Conservation (phyloP, 345 rosid species). For the Turritis glabra region DNA sequence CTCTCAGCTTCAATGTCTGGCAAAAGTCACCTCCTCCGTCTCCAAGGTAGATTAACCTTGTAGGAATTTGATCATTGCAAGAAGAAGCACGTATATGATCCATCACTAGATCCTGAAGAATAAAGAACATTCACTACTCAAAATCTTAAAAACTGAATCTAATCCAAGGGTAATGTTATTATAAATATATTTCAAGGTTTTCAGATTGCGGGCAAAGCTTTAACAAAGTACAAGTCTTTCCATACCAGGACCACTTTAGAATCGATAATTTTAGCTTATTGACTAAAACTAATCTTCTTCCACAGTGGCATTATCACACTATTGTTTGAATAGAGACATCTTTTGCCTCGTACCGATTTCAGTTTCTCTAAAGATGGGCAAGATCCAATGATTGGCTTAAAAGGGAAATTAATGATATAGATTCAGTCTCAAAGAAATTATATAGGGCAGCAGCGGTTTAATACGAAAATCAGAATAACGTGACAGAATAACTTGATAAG, state of each 20-base stretch:
- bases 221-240: not conserved
- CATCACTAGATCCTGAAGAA: constrained; percentile 62
- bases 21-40: constrained; percentile 89
- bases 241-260: not conserved
- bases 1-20: constrained; percentile 62
- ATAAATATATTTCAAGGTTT: too few relatives aligned
- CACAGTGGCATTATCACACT: too few relatives aligned
- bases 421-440: too few relatives aligned
- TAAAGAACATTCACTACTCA: not conserved
- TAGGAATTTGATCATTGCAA: constrained; percentile 15
- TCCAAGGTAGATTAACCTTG: constrained; percentile 66
- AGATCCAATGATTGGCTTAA: too few relatives aligned
- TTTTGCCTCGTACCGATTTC: too few relatives aligned
- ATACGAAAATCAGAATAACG: too few relatives aligned
- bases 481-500: too few relatives aligned
- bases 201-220: not conserved
- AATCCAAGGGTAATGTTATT: too few relatives aligned
- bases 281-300: not conserved
- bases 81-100: constrained; percentile 46
- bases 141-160: not conserved
- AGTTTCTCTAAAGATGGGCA: too few relatives aligned
- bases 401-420: too few relatives aligned
- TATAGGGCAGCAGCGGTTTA: not conserved
- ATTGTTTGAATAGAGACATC: too few relatives aligned
- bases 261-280: not conserved